These are phyloP conservation scores for Plasmodium gallinaceum DNA, from an alignment of 169 alveolate genomes.

Conservation along the genomic window DNA sequence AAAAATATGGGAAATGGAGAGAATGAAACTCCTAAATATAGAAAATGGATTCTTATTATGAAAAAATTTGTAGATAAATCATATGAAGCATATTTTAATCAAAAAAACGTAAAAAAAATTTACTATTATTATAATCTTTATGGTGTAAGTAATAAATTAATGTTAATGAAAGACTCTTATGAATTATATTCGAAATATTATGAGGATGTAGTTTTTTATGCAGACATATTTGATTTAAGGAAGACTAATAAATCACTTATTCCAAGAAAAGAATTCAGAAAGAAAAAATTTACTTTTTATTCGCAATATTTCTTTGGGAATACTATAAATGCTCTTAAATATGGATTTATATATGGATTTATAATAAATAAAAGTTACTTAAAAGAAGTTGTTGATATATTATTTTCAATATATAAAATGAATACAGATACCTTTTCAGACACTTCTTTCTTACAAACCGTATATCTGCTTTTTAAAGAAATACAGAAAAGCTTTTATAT, in stretches of 20 bases:
- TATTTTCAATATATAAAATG: slow-evolving; percentile 21
- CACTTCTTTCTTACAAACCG: slow-evolving; percentile 30
- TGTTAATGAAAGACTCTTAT: slow-evolving; percentile 49
- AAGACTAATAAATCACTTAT: slow-evolving; percentile 27
- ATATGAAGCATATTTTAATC: slow-evolving; percentile 44
- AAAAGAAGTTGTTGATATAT: slow-evolving; percentile 20
- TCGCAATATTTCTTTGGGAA: not conserved
- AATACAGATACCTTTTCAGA: slow-evolving; percentile 25
- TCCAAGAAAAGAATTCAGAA: not conserved
- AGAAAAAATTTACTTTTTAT: slow-evolving; percentile 6
- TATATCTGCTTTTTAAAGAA: slow-evolving; percentile 31
- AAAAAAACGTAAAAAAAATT: slow-evolving; percentile 41
- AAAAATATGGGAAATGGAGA: not conserved
- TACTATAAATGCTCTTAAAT: not conserved
- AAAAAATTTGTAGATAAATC: not conserved
- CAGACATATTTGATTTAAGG: slow-evolving; percentile 35
- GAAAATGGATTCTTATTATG: slow-evolving; percentile 1
- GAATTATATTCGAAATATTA: slow-evolving; percentile 22
- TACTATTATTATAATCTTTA: slow-evolving; percentile 10
- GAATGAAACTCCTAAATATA: slow-evolving; percentile 10
- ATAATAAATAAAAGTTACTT: slow-evolving; percentile 21
- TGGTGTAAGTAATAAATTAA: slow-evolving; percentile 32
- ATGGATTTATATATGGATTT: slow-evolving; percentile 2
- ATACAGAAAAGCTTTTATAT: slow-evolving; percentile 12
- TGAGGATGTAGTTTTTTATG: slow-evolving; percentile 47